phyloP scores from a whole-genome alignment of 192 early-diverging fungal genomes.

The Coemansia sp. region DNA sequence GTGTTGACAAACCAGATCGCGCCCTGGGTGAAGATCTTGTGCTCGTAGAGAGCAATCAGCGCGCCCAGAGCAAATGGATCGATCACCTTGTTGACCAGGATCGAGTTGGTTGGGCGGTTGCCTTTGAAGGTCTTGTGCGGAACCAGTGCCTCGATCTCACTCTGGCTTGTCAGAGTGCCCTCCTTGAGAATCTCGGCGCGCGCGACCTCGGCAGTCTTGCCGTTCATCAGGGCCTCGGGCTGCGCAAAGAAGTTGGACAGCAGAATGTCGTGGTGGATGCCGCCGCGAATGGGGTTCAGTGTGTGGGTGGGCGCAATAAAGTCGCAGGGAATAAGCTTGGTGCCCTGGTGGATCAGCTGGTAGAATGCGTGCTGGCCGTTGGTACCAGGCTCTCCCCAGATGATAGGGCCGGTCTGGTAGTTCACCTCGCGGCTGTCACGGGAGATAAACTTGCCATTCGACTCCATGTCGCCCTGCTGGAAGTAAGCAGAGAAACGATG shows the following conservation, averaged over 20 bases:
- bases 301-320: slow-evolving; percentile 94
- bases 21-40: slow-evolving; percentile 99
- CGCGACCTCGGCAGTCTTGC: slow-evolving; percentile 81
- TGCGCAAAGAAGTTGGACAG: slow-evolving; percentile 99
- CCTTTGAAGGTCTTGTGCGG: slow-evolving; percentile 98
- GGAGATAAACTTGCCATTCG: slow-evolving; percentile 94
- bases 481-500: slow-evolving; percentile 98
- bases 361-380: slow-evolving; percentile 99
- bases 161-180: slow-evolving; percentile 41
- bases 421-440: slow-evolving; percentile 77
- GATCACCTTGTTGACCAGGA: slow-evolving; percentile 86
- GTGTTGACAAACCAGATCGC: slow-evolving; percentile 98
- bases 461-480: slow-evolving; percentile 99
- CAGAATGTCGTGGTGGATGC: slow-evolving; percentile 91
- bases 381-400: slow-evolving; percentile 99
- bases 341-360: slow-evolving; percentile 99
- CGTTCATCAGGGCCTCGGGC: slow-evolving; percentile 95
- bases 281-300: slow-evolving; percentile 85
- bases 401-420: slow-evolving; percentile 92
- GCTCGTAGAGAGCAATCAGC: slow-evolving; percentile 97
- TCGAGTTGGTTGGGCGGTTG: slow-evolving; percentile 96
- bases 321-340: slow-evolving; percentile 93
- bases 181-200: slow-evolving; percentile 75
- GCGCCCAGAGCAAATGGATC: slow-evolving; percentile 86
- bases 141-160: slow-evolving; percentile 64